Base-by-base conservation (phyloP, 116 monocot species). In the Papilionanthe hybrid region DNA sequence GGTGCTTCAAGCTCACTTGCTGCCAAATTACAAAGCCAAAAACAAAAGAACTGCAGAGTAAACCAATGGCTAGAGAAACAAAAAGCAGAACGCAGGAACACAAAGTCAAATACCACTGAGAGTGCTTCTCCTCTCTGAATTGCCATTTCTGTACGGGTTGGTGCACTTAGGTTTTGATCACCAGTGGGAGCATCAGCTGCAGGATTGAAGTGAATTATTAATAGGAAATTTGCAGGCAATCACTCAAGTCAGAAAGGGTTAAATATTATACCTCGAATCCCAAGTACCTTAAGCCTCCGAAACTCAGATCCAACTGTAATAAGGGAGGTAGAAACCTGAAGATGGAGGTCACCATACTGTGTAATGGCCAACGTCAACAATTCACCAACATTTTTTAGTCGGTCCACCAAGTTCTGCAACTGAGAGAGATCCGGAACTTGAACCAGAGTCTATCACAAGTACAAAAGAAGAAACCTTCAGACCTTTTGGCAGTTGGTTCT, bases 1-100 rank as follows among this genome's bases (percentile, higher is more conserved):
- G 84, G 63, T 98, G 93, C 82, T 98, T 98, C 91, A 94, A 86
- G 87, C 90, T 94, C 68, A 94, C 91, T 90, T 98, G 95, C 94
- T 97, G 84, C 67, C 42, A 76, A 15, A 65, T 66, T 48, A 75
- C 76, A 55, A 58, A 25, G 48, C 44, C 18, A 72, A 9, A 43
- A 72, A 71, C 11, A 78, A 8, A 58, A 23, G 18, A 65, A 66
- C 37, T 65, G 60, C 42, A 22, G 76, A 28, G 18, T 58, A 18
- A 8, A 9, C 18, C 13, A 79, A 45, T 72, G 27, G 65, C 12
- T 29, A 17, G 13, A 17, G 53, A 53, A 53, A 17, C 15, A 53
- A 32, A n/a, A 18, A 78, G 0, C 66, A 72, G 49, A 69, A 17
- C 30, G 29, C 28, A 41, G 53, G 69, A 47, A 66, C 63, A 79